Conservation (phyloP, 768 basidiomycete species). For the Sutorius australiensis region DNA sequence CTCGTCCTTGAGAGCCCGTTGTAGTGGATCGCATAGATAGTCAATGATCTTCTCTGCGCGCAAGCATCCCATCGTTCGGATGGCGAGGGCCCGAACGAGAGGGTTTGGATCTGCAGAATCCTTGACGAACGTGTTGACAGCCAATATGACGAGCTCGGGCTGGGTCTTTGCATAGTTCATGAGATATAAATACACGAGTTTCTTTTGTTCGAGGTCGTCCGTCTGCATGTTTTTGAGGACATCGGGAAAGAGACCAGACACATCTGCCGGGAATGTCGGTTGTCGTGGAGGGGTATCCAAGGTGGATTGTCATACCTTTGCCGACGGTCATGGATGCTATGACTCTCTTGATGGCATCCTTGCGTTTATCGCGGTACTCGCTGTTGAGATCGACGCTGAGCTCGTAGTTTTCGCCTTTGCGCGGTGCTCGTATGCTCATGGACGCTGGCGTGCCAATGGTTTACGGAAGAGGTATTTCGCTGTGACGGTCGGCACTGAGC, state of each 20-base stretch:
- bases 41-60: slow-evolving; percentile 99
- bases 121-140: slow-evolving; percentile 98
- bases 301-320: slow-evolving; percentile 60
- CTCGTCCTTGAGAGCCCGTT: slow-evolving; percentile 89
- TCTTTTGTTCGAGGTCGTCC: slow-evolving; percentile 99
- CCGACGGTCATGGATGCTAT: slow-evolving; percentile 99
- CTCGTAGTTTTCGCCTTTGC: slow-evolving; percentile 94
- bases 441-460: slow-evolving; percentile 9
- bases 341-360: slow-evolving; percentile 97
- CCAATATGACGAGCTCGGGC: slow-evolving; percentile 97
- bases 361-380: slow-evolving; percentile 90
- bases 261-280: slow-evolving; percentile 44
- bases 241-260: slow-evolving; percentile 94
- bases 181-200: slow-evolving; percentile 97
- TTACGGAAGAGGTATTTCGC: neutral
- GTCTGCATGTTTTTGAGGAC: slow-evolving; percentile 99
- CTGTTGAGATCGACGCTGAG: slow-evolving; percentile 96
- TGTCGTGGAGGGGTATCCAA: slow-evolving; percentile 4
- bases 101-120: slow-evolving; percentile 97
- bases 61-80: slow-evolving; percentile 96
- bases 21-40: slow-evolving; percentile 93
- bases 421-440: slow-evolving; percentile 52
- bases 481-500: neutral
- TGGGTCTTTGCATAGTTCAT: slow-evolving; percentile 99
- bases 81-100: slow-evolving; percentile 91